Evolutionary conservation across 2,329 filamentous ascomycete genomes (phyloP), one percentile per base, ranked within the genome.

Genomic region (Cladosporium colombiae): DNA sequence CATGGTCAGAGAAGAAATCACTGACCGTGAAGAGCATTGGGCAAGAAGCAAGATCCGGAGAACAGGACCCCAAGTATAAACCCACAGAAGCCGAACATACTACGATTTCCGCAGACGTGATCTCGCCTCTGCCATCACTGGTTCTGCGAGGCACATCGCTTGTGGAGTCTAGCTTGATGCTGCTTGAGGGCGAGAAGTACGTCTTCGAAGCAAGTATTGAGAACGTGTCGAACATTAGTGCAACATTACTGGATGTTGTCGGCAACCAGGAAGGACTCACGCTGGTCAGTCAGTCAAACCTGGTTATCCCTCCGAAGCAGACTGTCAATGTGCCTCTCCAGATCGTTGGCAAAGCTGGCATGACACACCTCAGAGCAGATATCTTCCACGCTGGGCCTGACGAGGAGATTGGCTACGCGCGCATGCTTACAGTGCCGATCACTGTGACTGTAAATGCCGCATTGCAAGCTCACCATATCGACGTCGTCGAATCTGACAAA

Each of bases 391-490:
- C 68, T 21, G 60, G 63, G 29, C 63, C 55, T 11, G 64, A 59
- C 8, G 35, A 53, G 23, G 62, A 66, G 13, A 37, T 44, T 13
- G 69, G 67, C 18, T 68, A 69, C 29, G 71, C 70, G 8, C 72
- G 72, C 10, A 67, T 70, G 37, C 65, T 96, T 18, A 89, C 89
- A 21, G 82, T 96, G 31, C 91, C 92, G 16, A 81, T 98, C 65
- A 91, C 90, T 0, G 86, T 97, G 18, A 97, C 94, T 5, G 94
- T 98, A 57, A 97, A 97, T 74, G 91, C 93, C 3, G 95, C 92
- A 73, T 84, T 97, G 29, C 92, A 97, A 73, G 82, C 97, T 11
- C 85, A 89, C 37, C 86, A 92, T 44, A 88, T 93, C 69, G 93
- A 97, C 73, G 84, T 96, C 21, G 78, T 95, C 37, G 89, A 92